Evolutionary conservation across 805 yeast species (phyloP), one percentile per base, ranked within the genome.

Genomic region (Ogataea trehaloabstinens): DNA sequence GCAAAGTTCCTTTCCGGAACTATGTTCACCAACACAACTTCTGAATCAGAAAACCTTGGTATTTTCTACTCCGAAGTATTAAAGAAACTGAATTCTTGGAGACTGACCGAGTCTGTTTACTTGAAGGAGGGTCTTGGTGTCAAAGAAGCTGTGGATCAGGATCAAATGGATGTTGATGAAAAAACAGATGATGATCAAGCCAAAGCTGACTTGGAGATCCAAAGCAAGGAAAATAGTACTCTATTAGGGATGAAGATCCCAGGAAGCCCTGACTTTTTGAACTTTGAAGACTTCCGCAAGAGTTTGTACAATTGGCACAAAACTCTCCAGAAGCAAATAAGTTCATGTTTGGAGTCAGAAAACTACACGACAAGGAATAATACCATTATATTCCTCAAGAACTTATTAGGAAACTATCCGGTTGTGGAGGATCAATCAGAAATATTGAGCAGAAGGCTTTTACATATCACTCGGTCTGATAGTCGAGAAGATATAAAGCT

Each of bases 21-120:
- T 2, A 54, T 89, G 10, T 82, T 76, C 49, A 77, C 91, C 2
- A 74, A 80, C 38, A 85, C 96, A 0, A 73, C 86, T 0, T 61
- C 70, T 4, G 96, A 90, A 54, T 80, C 95, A 2, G 95, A 89
- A 50, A 85, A 85, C 54, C 58, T 89, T 27, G 95, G 95, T 3
- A 60, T 86, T 10, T 89, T 90, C 49, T 75, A 78, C 49, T 67
- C 76, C 19, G 80, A 76, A 18, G 45, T 84, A 1, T 62, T 87
- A 30, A 73, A 75, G 39, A 42, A 52, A 46, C 36, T 61, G 13
- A 47, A 55, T 24, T 31, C 13, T 1, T 60, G 63, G 62, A 76
- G 85, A 70, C 55, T 56, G 1, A 46, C 56, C 7, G 60, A 61
- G 10, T 60, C 50, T 0, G 32, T 37, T 1, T 76, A 67, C 49